phyloP scores from a whole-genome alignment of 306 rosid species.

The Inga leiocalycina region DNA sequence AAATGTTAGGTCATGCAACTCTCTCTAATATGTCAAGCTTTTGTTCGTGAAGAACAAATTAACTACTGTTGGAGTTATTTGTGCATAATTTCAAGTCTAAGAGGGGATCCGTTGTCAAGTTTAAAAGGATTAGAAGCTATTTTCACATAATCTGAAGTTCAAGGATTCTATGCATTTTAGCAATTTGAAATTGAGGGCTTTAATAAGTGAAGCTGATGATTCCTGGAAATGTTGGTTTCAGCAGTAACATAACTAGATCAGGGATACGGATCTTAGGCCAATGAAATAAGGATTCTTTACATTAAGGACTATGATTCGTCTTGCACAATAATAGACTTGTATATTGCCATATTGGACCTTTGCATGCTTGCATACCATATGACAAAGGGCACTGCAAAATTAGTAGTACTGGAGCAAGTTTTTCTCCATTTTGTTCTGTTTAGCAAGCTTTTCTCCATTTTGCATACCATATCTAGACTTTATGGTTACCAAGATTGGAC shows the following conservation, averaged over 20 bases:
- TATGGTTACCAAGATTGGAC: not conserved
- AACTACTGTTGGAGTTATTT: not conserved
- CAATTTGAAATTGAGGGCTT: not conserved
- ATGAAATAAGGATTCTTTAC: not conserved
- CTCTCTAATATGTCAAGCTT: not conserved
- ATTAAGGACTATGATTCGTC: not conserved
- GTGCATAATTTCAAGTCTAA: not conserved
- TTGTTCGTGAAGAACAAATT: not conserved
- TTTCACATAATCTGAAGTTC: not conserved
- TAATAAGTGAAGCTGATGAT: not conserved
- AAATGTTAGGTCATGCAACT: not conserved
- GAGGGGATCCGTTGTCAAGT: not conserved
- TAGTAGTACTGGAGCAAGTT: not conserved
- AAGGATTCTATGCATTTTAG: not conserved
- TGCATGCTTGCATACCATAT: not conserved
- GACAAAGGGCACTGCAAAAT: not conserved
- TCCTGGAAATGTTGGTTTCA: not conserved
- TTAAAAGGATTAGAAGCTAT: not conserved
- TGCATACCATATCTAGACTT: not conserved
- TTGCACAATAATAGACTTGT: not conserved
- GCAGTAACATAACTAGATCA: not conserved
- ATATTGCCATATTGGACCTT: not conserved
- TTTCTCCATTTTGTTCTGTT: slow-evolving; percentile 6
- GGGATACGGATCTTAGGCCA: not conserved
- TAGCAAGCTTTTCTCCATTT: not conserved